These are phyloP conservation scores for Heritiera littoralis DNA, from an alignment of 345 rosid genomes.

Conservation along the genomic window DNA sequence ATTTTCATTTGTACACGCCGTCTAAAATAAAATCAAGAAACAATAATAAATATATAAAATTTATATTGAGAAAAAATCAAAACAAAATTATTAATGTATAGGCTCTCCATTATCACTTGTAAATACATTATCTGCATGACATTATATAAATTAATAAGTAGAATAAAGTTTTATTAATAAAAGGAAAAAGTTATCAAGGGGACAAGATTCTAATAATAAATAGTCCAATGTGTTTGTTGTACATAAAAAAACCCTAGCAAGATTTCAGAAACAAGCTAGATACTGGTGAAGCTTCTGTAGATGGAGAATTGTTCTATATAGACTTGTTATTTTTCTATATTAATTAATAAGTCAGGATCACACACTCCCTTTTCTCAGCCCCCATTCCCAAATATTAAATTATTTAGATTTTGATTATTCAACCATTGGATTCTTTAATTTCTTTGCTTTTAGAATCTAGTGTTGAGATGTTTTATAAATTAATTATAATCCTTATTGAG, in stretches of 20 bases:
- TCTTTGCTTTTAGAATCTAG: neutral
- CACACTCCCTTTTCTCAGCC: too few relatives aligned
- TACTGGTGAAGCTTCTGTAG: neutral
- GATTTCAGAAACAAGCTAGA: neutral
- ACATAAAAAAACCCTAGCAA: neutral
- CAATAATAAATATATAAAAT: neutral
- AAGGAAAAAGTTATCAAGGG: neutral
- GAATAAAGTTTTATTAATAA: too few relatives aligned
- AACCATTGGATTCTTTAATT: conserved; percentile 15
- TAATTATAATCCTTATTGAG: neutral
- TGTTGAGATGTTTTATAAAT: neutral
- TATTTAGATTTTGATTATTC: conserved; percentile 10
- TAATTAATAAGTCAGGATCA: too few relatives aligned
- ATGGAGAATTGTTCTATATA: too few relatives aligned
- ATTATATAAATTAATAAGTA: too few relatives aligned
- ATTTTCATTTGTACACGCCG: neutral
- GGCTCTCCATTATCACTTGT: neutral
- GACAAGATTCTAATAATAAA: neutral
- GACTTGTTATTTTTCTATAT: too few relatives aligned
- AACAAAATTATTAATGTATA: neutral
- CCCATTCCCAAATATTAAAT: neutral
- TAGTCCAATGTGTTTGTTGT: neutral
- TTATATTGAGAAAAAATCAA: neutral
- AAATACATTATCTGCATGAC: too few relatives aligned
- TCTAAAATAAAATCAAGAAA: neutral